phyloP scores from a whole-genome alignment of 1,284 basidiomycete genomes.

The Leccinum griseonigrum region DNA sequence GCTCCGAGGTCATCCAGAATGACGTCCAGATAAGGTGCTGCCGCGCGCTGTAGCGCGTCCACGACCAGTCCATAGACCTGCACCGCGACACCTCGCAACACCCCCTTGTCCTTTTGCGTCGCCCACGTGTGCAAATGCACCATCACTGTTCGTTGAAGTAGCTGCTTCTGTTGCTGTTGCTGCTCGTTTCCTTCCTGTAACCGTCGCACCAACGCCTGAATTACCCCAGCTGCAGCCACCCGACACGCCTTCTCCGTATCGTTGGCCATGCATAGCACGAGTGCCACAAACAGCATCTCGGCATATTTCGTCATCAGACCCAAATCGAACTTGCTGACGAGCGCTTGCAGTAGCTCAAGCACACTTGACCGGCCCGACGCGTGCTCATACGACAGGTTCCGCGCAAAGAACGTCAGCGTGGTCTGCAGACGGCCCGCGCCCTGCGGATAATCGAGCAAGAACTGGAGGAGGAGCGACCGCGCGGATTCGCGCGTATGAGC shows the following conservation, averaged over 20 bases:
- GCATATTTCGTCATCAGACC: constrained; percentile 79
- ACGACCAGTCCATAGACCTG: constrained; percentile 83
- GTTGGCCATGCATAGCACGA: constrained; percentile 93
- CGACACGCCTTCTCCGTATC: constrained; percentile 89
- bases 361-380: constrained; percentile 92
- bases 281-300: constrained; percentile 88
- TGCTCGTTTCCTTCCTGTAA: constrained; percentile 64
- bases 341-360: constrained; percentile 84
- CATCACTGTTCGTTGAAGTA: constrained; percentile 39
- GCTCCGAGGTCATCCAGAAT: constrained; percentile 62
- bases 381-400: constrained; percentile 90
- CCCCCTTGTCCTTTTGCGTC: constrained; percentile 55
- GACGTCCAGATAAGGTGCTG: constrained; percentile 45
- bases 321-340: constrained; percentile 84
- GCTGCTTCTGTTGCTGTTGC: constrained; percentile 30
- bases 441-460: constrained; percentile 97
- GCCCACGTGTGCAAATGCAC: constrained; percentile 85
- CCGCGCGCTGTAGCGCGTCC: constrained; percentile 52
- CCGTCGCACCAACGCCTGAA: constrained; percentile 73
- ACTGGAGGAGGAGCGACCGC: constrained; percentile 87
- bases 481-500: constrained; percentile 90
- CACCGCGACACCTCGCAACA: constrained; percentile 69
- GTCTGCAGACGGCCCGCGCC: constrained; percentile 87
- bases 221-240: constrained; percentile 81
- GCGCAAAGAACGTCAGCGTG: constrained; percentile 91